Evolutionary conservation across 306 rosid genomes (phyloP), one percentile per base, ranked within the genome.

Genomic region (Quercus aquifolioides): DNA sequence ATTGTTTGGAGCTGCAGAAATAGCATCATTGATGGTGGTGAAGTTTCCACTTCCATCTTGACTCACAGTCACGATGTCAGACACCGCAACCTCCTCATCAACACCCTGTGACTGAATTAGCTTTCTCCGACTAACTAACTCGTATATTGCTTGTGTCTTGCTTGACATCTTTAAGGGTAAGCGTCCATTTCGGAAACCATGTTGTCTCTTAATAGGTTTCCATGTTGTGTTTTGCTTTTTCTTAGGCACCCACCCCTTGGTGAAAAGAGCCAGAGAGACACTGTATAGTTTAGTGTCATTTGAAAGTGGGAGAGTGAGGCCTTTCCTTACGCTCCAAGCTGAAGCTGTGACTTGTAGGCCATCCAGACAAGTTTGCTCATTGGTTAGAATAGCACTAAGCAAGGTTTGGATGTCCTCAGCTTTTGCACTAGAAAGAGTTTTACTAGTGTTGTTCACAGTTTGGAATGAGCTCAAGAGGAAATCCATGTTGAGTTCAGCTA

Each of bases 361-460:
- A 9, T 94, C 98, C 35, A 84, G 38, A 70, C 98, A 94, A 1
- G 98, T 92, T 74, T 94, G 97, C 62, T 88, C 89, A 83, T 94
- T 92, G 8, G 97, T 92, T 12, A 94, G 54, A 70, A 91, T 87
- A 31, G 91, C 97, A 52, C 99, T 94, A 13, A 94, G 86, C 9
- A 85, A 23, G 0, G 95, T 84, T 79, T 91, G 95, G 55, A 91
- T 60, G 1, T 92, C 86, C 3, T 94, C 92, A 12, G 97, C 99
- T 73, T 90, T 81, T 31, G 76, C 74, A 71, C 19, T 84, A 0
- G 92, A 78, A 1, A 94, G 89, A 49, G 73, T 52, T 3, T 23
- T 43, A 0, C 84, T 82, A 5, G 90, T 85, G 15, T 76, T 46
- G 74, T 84, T 83, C 23, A 94, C 90, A 0, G 92, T 87, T 74